phyloP scores from a whole-genome alignment of 1,139 yeast genomes.

The Protomyces pachydermus region DNA sequence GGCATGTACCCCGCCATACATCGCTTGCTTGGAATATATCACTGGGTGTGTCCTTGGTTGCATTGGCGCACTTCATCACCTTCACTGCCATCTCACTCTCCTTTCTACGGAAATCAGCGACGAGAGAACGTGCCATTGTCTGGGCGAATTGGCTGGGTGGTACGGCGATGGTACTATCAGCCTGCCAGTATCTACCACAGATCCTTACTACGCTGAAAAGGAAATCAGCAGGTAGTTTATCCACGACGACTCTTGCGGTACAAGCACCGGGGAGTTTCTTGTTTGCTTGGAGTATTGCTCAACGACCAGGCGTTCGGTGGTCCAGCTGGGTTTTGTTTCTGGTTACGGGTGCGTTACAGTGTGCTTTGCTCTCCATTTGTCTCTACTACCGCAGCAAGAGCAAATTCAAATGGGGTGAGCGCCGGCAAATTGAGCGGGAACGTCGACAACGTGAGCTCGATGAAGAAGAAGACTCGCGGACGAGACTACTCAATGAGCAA shows the following conservation, averaged over 20 bases:
- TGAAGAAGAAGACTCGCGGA: constrained; percentile 9
- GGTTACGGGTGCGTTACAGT: constrained; percentile 66
- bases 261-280: constrained; percentile 88
- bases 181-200: constrained; percentile 76
- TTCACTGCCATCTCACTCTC: constrained; percentile 41
- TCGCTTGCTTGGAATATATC: constrained; percentile 23
- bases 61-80: constrained; percentile 40
- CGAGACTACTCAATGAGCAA: constrained; percentile 18
- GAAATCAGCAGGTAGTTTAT: constrained; percentile 75
- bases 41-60: constrained; percentile 32
- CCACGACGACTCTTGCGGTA: constrained; percentile 74
- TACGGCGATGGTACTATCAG: constrained; percentile 50
- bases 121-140: constrained; percentile 14
- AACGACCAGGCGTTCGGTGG: constrained; percentile 77
- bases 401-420: constrained; percentile 17
- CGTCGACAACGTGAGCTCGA: constrained; percentile 20
- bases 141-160: constrained; percentile 60
- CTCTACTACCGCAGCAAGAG: constrained; percentile 36
- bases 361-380: constrained; percentile 51
- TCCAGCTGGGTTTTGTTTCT: constrained; percentile 80
- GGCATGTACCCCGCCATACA: constrained; percentile 21
- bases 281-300: constrained; percentile 65
- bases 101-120: constrained; percentile 8
- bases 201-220: constrained; percentile 61
- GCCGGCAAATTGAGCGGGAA: constrained; percentile 15